phyloP scores from a whole-genome alignment of 352 stramenopile genomes.

The Globisporangium alternatum region DNA sequence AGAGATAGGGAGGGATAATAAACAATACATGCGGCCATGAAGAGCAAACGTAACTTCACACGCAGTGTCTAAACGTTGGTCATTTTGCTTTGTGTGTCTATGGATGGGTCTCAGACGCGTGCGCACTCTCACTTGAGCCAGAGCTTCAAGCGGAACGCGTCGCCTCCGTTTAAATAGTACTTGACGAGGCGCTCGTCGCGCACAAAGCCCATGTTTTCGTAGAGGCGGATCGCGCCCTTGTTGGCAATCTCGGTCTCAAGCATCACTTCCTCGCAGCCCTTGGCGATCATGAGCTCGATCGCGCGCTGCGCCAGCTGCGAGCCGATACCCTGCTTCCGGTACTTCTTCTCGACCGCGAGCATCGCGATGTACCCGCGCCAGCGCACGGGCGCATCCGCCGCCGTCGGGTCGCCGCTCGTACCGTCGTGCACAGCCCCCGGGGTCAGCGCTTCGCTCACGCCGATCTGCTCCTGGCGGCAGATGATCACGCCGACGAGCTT shows the following conservation, averaged over 20 bases:
- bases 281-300: slow-evolving; percentile 86
- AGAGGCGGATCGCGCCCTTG: slow-evolving; percentile 88
- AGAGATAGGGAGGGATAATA: background rate
- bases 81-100: no score
- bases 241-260: slow-evolving; percentile 95
- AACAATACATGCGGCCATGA: background rate
- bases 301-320: slow-evolving; percentile 84
- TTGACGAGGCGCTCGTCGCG: slow-evolving; percentile 91
- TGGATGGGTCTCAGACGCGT: no score
- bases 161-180: slow-evolving; percentile 95
- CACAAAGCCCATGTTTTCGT: slow-evolving; percentile 93
- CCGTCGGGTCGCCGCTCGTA: slow-evolving; percentile 4
- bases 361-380: slow-evolving; percentile 95
- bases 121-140: slow-evolving; percentile 64
- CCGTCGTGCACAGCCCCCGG: slow-evolving; percentile 6
- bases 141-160: slow-evolving; percentile 93
- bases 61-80: no score
- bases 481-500: slow-evolving; percentile 92
- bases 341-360: slow-evolving; percentile 91
- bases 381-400: slow-evolving; percentile 14
- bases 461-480: slow-evolving; percentile 87
- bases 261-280: slow-evolving; percentile 86
- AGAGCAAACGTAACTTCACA: no score
- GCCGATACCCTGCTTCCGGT: slow-evolving; percentile 88
- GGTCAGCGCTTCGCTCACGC: slow-evolving; percentile 47